Evolutionary conservation across 2,329 filamentous ascomycete genomes (phyloP).

Genomic region (Colletotrichum liaoningense): DNA sequence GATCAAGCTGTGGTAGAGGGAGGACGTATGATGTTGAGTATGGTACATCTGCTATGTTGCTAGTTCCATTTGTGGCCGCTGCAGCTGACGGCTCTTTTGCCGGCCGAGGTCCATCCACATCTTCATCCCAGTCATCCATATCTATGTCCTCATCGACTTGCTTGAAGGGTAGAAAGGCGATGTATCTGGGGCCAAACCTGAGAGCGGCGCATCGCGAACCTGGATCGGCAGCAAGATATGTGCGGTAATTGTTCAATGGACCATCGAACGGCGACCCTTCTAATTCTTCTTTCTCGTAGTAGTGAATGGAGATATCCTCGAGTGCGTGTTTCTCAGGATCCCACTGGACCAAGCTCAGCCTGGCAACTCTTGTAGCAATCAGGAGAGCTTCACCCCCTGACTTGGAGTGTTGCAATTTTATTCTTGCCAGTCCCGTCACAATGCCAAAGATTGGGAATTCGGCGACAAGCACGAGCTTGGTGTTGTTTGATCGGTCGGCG

Average conservation of each 20-base stretch:
- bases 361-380: constrained; percentile 88
- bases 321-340: constrained; percentile 83
- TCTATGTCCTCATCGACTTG: constrained; percentile 88
- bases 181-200: constrained; percentile 88
- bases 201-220: constrained; percentile 93
- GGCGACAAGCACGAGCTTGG: constrained; percentile 85
- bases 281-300: constrained; percentile 95
- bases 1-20: constrained; percentile 88
- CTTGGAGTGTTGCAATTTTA: constrained; percentile 78
- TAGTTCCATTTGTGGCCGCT: constrained; percentile 47
- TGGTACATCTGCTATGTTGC: constrained; percentile 67
- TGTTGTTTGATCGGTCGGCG: constrained; percentile 73
- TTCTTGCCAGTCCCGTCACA: constrained; percentile 82
- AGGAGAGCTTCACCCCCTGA: constrained; percentile 87
- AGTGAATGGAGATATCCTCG: constrained; percentile 93
- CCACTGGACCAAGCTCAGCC: constrained; percentile 94
- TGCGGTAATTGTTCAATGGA: constrained; percentile 79
- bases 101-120: constrained; percentile 76
- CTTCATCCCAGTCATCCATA: constrained; percentile 91
- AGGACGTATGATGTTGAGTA: constrained; percentile 95
- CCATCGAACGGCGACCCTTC: constrained; percentile 85
- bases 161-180: constrained; percentile 94
- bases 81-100: constrained; percentile 53
- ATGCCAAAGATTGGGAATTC: constrained; percentile 89
- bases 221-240: constrained; percentile 88